Percentiles rank a stretch among this genome's conserved stretches.
Evolutionary conservation across 441 rosid species (phyloP).

Genomic region (Flueggea neowawraea): DNA sequence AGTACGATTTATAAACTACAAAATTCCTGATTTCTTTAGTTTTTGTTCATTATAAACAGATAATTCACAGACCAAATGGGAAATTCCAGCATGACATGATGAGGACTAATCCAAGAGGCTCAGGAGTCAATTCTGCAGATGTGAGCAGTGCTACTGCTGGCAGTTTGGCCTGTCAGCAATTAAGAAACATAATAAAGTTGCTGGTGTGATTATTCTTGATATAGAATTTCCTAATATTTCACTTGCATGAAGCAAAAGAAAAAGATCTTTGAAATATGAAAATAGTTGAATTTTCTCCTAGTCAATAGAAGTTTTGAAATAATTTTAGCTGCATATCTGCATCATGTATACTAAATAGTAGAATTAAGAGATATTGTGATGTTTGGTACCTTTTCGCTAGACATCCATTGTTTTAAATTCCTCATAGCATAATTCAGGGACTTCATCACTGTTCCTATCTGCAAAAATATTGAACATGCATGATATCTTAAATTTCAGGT

Average conservation of each 20-base stretch:
- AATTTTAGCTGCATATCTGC: no score
- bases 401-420: slow-evolving; percentile 52
- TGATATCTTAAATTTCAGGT: not conserved
- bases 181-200: no score
- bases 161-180: slow-evolving; percentile 41
- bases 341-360: no score
- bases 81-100: slow-evolving; percentile 88
- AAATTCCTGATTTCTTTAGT: no score
- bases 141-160: slow-evolving; percentile 58
- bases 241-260: no score
- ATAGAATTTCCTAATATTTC: no score
- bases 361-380: no score
- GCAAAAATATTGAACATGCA: slow-evolving; percentile 12
- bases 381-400: slow-evolving; percentile 31
- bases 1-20: no score
- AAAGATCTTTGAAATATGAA: not conserved
- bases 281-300: not conserved
- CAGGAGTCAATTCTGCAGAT: slow-evolving; percentile 60
- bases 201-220: no score
- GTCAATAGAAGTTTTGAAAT: no score
- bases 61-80: slow-evolving; percentile 53
- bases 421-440: slow-evolving; percentile 39
- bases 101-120: slow-evolving; percentile 89
- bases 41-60: no score
- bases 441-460: slow-evolving; percentile 50